Base-by-base conservation (phyloP, 1,284 basidiomycete species). In the Hymenochaete sp. region DNA sequence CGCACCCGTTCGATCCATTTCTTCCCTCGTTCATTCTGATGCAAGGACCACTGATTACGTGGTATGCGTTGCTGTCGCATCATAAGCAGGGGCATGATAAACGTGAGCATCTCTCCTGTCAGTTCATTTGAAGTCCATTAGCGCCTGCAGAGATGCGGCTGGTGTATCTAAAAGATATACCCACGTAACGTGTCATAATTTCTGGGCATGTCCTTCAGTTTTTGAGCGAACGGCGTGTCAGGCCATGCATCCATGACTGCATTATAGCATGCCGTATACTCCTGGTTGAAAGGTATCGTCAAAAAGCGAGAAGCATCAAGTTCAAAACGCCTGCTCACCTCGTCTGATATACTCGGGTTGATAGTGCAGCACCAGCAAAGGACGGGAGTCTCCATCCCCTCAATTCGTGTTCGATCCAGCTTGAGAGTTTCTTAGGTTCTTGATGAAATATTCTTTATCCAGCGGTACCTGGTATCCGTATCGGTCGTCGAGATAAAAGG, bases 21-120 rank as follows among this genome's bases (percentile, higher is more conserved):
- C 53, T 87, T 87, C 31, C 82, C 82, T 28, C 67, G 71, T 1
- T 69, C 56, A 0, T 73, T 80, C 24, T 67, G 61, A 48, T 71
- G 69, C 51, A 86, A 81, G 45, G 70, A 66, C 84, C 84, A 87
- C 51, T 79, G 77, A 14, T 75, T 63, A 14, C 83, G 71, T 2
- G 84, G 81, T 59, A 87, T 82, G 22, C 82, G 75, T 49, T 83
- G 69, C 59, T 87, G 84, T 13, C 83, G 67, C 83, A 87, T 87
- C 81, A 87, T 86, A 53, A 87, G 74, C 11, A 85, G 66, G 0
- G 84, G 83, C n/a, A 87, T 66, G 65, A 86, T 77, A 50, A 79
- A 68, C 16, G 76, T 76, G 57, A 87, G 73, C 49, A 83, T 64
- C 55, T 75, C 71, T 22, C 82, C 84, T 87, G 28, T 8, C 19